Conservation (phyloP, 495 filamentous ascomycete genomes). For the Xylaria bambusicola region DNA sequence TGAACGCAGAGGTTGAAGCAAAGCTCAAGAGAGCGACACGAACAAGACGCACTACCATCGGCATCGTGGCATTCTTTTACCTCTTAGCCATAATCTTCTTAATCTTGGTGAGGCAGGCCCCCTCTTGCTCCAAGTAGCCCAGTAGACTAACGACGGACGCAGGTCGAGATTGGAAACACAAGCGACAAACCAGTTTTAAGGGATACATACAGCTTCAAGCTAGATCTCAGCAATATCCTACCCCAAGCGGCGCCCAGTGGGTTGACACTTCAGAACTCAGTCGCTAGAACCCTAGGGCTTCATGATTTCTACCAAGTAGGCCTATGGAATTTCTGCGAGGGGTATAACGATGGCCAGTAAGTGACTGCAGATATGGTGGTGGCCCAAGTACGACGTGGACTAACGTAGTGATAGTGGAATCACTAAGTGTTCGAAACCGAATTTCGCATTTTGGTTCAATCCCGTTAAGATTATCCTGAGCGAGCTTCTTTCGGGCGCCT, state of each 20-base stretch:
- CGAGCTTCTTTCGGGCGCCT: constrained; percentile 79
- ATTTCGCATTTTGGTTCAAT: constrained; percentile 83
- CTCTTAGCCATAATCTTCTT: constrained; percentile 74
- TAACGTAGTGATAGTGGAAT: constrained; percentile 55
- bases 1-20: constrained; percentile 18
- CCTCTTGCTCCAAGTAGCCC: not conserved
- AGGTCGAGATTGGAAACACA: constrained; percentile 72
- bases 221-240: constrained; percentile 83
- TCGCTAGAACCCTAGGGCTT: constrained; percentile 83
- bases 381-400: not conserved
- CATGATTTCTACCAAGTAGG: constrained; percentile 96
- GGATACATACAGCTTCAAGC: constrained; percentile 77
- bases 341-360: constrained; percentile 60
- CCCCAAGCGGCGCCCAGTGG: constrained; percentile 74
- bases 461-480: constrained; percentile 75
- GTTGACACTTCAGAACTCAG: constrained; percentile 72
- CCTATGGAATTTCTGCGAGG: constrained; percentile 88
- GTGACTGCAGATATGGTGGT: constrained; percentile 9
- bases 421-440: constrained; percentile 69
- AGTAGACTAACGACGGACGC: constrained; percentile 11
- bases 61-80: constrained; percentile 69
- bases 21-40: constrained; percentile 55
- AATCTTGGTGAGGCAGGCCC: constrained; percentile 56
- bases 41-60: constrained; percentile 54
- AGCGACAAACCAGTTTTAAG: constrained; percentile 59